phyloP scores from a whole-genome alignment of 129 eudicot genomes.

The Calendula officinalis region DNA sequence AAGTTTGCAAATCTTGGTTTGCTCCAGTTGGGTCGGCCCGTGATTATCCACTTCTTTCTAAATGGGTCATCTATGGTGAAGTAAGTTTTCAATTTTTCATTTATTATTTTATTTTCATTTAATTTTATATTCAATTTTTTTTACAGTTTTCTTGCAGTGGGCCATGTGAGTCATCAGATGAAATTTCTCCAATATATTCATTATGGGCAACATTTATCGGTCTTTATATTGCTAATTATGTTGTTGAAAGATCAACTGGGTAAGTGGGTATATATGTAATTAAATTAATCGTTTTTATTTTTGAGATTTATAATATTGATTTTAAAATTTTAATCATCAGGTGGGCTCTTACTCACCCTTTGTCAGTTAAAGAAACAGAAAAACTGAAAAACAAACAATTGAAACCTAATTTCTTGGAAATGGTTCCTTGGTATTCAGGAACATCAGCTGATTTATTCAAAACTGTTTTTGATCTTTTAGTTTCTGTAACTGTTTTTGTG shows the following conservation, averaged over 20 bases:
- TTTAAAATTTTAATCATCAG: slow-evolving; percentile 36
- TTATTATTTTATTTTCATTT: background rate
- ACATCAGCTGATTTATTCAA: slow-evolving; percentile 95
- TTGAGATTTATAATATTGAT: background rate
- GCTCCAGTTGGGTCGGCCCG: slow-evolving; percentile 99
- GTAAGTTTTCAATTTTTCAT: slow-evolving; percentile 32
- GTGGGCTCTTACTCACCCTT: slow-evolving; percentile 97
- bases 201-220: slow-evolving; percentile 98
- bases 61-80: slow-evolving; percentile 98
- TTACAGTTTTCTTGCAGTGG: slow-evolving; percentile 69
- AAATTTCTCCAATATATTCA: slow-evolving; percentile 88
- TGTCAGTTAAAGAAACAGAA: slow-evolving; percentile 65
- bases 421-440: slow-evolving; percentile 99
- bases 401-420: slow-evolving; percentile 89
- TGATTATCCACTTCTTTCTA: slow-evolving; percentile 93
- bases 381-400: slow-evolving; percentile 67
- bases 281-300: too few relatives aligned
- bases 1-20: slow-evolving; percentile 95
- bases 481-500: slow-evolving; percentile 88
- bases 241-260: slow-evolving; percentile 93
- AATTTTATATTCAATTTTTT: slow-evolving; percentile 3
- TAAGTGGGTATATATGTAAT: slow-evolving; percentile 30
- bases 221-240: slow-evolving; percentile 87
- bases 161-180: slow-evolving; percentile 80
- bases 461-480: slow-evolving; percentile 89